A percentile compares a stretch with the other conserved stretches of the same genome.
These are phyloP conservation scores for Dothistroma pini DNA, from an alignment of 2,329 filamentous ascomycete species.

Conservation along the genomic window DNA sequence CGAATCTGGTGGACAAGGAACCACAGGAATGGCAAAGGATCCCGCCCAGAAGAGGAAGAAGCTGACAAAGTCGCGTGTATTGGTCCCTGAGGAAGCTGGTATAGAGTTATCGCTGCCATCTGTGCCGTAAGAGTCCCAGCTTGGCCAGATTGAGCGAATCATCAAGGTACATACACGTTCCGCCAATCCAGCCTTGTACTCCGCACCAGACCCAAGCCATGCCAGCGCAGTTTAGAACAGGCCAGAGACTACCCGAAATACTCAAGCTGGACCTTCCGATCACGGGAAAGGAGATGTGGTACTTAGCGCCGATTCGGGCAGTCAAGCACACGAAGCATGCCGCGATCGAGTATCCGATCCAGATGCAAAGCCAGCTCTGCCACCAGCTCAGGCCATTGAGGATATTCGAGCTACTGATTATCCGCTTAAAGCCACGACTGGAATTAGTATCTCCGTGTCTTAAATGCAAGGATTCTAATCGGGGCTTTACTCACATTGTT, in stretches of 20 bases:
- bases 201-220: constrained; percentile 89
- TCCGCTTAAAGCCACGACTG: constrained; percentile 44
- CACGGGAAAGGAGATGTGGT: constrained; percentile 88
- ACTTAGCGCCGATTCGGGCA: constrained; percentile 78
- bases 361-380: constrained; percentile 45
- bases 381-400: constrained; percentile 61
- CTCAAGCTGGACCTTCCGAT: constrained; percentile 75
- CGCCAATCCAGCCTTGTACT: constrained; percentile 79
- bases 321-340: constrained; percentile 72
- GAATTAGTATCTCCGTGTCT: too few relatives aligned
- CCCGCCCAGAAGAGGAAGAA: constrained; percentile 85
- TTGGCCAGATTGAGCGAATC: constrained; percentile 76
- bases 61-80: constrained; percentile 69
- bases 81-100: constrained; percentile 61
- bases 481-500: constrained; percentile 11
- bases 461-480: too few relatives aligned
- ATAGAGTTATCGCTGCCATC: constrained; percentile 63
- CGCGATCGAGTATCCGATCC: constrained; percentile 72
- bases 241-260: constrained; percentile 86
- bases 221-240: constrained; percentile 80
- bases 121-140: constrained; percentile 42
- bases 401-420: constrained; percentile 82
- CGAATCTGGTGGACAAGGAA: constrained; percentile 85
- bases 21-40: constrained; percentile 78
- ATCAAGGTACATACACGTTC: constrained; percentile 79